Evolutionary conservation across 768 basidiomycete genomes (phyloP).

Genomic region (Hericium alpestre): DNA sequence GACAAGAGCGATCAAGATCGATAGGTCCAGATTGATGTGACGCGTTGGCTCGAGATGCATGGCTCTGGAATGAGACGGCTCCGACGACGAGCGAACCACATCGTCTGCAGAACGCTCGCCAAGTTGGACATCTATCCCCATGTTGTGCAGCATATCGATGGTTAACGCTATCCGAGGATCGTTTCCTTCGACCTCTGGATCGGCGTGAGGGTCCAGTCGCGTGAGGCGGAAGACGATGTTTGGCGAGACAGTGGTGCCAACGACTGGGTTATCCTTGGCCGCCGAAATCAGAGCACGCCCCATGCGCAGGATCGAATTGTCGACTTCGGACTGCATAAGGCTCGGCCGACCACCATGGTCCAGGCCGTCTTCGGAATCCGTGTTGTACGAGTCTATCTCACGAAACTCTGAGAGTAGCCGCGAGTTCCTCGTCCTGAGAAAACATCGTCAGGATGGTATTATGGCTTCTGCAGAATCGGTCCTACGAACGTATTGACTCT

Average conservation of each 20-base stretch:
- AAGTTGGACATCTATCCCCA: constrained; percentile 60
- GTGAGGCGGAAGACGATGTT: constrained; percentile 56
- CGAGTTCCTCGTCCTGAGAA: constrained; percentile 58
- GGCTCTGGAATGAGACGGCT: constrained; percentile 3
- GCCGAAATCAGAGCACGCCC: constrained; percentile 58
- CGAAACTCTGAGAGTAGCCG: constrained; percentile 72
- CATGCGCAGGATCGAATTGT: constrained; percentile 67
- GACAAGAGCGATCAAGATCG: constrained; percentile 72
- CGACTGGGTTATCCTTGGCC: constrained; percentile 44
- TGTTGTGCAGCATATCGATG: constrained; percentile 38
- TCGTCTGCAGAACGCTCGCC: constrained; percentile 35
- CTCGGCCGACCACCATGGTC: constrained; percentile 19
- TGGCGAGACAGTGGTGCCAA: constrained; percentile 28
- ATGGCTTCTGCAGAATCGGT: constrained; percentile 1
- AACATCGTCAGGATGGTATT: neutral
- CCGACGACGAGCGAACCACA: neutral
- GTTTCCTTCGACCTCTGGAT: constrained; percentile 17
- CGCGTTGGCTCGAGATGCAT: constrained; percentile 36
- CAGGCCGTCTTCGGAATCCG: constrained; percentile 41
- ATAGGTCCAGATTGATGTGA: constrained; percentile 73
- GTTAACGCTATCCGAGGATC: constrained; percentile 57
- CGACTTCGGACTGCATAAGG: constrained; percentile 42
- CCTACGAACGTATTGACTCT: constrained; percentile 74
- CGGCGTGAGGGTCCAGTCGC: constrained; percentile 41
- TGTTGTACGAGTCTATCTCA: constrained; percentile 75